phyloP scores from a whole-genome alignment of 2,329 filamentous ascomycete species.

The Harringtonia lauricola region DNA sequence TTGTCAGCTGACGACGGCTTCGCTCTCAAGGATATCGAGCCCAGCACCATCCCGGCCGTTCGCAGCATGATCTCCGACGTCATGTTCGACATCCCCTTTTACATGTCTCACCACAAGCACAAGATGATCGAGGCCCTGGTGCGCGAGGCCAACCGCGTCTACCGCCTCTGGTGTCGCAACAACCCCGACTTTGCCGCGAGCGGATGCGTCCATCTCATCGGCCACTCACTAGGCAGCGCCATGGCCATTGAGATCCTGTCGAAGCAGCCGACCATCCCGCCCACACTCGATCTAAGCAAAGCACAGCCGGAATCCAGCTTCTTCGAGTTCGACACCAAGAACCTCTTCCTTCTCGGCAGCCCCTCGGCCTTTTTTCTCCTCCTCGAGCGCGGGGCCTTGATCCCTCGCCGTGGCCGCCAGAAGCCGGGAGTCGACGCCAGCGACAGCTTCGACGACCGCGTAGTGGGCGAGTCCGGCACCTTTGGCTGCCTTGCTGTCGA shows the following conservation, averaged over 20 bases:
- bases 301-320: conserved; percentile 32
- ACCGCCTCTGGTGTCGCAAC: conserved; percentile 86
- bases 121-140: conserved; percentile 91
- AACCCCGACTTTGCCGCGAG: conserved; percentile 74
- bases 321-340: conserved; percentile 88
- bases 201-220: conserved; percentile 84
- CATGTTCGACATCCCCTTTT: conserved; percentile 97
- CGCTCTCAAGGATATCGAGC: conserved; percentile 78
- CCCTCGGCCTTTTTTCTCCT: conserved; percentile 89
- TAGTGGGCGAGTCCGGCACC: conserved; percentile 67
- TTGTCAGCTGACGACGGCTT: conserved; percentile 49
- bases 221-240: conserved; percentile 85
- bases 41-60: conserved; percentile 81
- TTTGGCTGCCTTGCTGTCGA: conserved; percentile 91
- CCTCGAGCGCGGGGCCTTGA: conserved; percentile 59
- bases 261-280: conserved; percentile 67
- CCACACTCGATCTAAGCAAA: conserved; percentile 32
- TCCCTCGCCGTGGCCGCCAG: conserved; percentile 63
- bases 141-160: conserved; percentile 88
- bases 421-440: conserved; percentile 64
- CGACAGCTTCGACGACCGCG: conserved; percentile 41
- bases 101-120: conserved; percentile 88
- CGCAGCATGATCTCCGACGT: conserved; percentile 91
- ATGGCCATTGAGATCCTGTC: conserved; percentile 92
- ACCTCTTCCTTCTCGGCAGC: conserved; percentile 81